Evolutionary conservation across 345 rosid species (phyloP), one percentile per base, ranked within the genome.

Genomic region (Erodium maritimum): DNA sequence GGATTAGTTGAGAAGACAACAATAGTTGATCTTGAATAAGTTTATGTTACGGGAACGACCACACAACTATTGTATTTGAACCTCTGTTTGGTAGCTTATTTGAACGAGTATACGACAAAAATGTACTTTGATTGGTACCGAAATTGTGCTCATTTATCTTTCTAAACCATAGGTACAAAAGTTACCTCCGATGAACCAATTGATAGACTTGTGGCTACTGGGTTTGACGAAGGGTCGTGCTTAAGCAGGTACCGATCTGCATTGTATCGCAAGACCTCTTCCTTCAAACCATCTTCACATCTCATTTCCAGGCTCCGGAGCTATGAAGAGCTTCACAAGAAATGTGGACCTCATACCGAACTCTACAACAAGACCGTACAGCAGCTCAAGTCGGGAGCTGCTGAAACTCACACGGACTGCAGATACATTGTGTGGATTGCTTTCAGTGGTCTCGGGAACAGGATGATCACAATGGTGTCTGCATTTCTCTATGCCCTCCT

Each of bases 391-490:
- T 70, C 62, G n/a, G 70, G 73, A n/a, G 50, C 64, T 65, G 46
- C 19, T 21, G 45, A 23, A 50, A 53, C 53, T 1, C 62, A 76
- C 10, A 19, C 67, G 21, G 76, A 80, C 20, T 87, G 95, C 64
- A 79, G 64, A 61, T 87, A 84, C 45, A 65, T 84, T 54, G 83
- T 87, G 17, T 87, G 83, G 86, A 68, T 80, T 64, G 69, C 81
- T 46, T 84, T 63, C 50, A 87, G 91, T 19, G 95, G 95, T 55
- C 66, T 84, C 75, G 95, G 95, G 22, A 87, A 84, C 75, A 68
- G 79, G 66, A 79, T 87, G 37, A 59, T 87, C 20, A 73, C 83
- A 50, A 66, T 87, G 29, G 71, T 85, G 52, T 80, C 91, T 6
- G 72, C 76, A 5, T 84, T 87, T 70, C 77, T 87, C 3, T 86